Base-by-base conservation (phyloP, 371 early-diverging fungal genomes). In the Dentiscutata heterogama region DNA sequence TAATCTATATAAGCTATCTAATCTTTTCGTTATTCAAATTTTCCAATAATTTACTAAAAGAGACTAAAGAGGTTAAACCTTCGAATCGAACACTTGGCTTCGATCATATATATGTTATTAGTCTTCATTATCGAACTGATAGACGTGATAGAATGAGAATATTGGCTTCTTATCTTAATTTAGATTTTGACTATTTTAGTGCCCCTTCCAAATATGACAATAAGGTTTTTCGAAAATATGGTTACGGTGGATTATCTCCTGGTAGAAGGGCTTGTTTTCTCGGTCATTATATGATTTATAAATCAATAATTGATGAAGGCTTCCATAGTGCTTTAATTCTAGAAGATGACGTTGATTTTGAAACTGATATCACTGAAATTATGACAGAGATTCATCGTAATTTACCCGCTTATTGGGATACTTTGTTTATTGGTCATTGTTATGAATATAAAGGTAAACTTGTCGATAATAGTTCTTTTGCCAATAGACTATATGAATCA, bases 261-360 rank as follows among this genome's bases (percentile, higher is more conserved):
- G 13, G 2, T 7, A 22, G 29, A 22, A 64, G 29, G 29, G 27
- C 64, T 27, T 64, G 64, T 27, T 64, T 27, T 27, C 20, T 27
- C 29, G 29, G 64, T 64, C 64, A 64, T 64, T 64, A 64, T 27
- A 64, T 27, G 29, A 27, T 27, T 64, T 64, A 27, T 20, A 29
- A 64, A 64, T 64, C 29, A 64, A 27, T 64, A 27, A 29, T 27
- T 13, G 6, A 11, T 8, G 13, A 64, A 5, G 29, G 29, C 7
- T 64, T 27, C 29, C 25, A 64, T 8, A 64, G 64, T 64, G 64
- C 64, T 27, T 64, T 64, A 27, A 64, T 64, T 27, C 29, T 64
- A 27, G 64, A 64, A 64, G 64, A 64, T 27, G 64, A 64, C 29
- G 64, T 64, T 27, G 64, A 64, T 3, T 27, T 64, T 25, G 64